phyloP scores from a whole-genome alignment of 306 rosid species.

The Neltuma alba region DNA sequence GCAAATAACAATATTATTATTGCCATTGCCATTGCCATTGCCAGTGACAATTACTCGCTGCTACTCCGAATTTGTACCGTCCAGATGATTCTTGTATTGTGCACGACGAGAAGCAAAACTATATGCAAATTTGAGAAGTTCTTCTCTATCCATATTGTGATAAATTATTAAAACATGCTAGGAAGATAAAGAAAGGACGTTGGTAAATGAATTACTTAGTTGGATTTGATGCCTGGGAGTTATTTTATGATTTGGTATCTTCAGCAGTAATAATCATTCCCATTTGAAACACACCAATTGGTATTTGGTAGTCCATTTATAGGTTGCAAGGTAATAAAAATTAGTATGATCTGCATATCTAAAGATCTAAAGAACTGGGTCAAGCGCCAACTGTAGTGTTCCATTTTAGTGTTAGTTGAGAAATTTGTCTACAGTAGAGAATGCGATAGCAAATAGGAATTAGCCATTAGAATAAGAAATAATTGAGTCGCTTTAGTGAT shows the following conservation, averaged over 20 bases:
- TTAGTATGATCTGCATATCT: background rate
- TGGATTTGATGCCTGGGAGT: conserved; percentile 3
- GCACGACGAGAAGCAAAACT: background rate
- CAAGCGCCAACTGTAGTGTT: background rate
- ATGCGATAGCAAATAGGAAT: background rate
- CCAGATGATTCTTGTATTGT: background rate
- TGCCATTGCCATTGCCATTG: conserved; percentile 34
- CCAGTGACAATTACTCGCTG: background rate
- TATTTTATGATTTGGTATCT: conserved; percentile 17
- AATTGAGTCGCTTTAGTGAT: background rate
- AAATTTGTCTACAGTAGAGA: background rate
- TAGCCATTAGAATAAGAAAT: background rate
- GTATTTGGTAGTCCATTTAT: conserved; percentile 2
- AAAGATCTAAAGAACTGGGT: background rate
- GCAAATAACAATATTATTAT: background rate
- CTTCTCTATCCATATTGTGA: background rate
- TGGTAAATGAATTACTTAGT: background rate
- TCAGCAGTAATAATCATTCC: background rate
- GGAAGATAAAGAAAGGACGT: background rate
- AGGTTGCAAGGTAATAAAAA: background rate
- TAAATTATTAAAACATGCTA: background rate
- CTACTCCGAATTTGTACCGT: background rate
- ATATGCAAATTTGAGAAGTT: conserved; percentile 14
- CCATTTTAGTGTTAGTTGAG: background rate
- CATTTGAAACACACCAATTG: background rate